Conservation (phyloP, 2,329 filamentous ascomycete species). For the Sphaerulina vaccinii region DNA sequence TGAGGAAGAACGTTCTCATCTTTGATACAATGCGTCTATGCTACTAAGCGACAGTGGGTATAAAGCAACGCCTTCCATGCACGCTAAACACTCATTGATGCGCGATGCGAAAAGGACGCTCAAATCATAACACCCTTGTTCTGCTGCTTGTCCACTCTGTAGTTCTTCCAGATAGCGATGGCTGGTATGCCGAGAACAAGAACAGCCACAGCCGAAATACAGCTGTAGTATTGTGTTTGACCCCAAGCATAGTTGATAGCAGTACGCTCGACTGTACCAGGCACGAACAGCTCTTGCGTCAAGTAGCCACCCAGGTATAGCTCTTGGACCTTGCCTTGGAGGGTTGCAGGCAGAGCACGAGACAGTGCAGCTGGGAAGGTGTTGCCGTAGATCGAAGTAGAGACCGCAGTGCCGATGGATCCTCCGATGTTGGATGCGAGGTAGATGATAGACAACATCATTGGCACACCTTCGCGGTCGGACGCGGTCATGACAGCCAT, state of each 20-base stretch:
- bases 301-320: conserved; percentile 31
- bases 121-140: conserved; percentile 38
- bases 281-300: conserved; percentile 36
- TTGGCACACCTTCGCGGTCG: conserved; percentile 36
- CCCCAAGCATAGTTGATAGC: conserved; percentile 51
- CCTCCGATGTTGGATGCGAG: conserved; percentile 35
- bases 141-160: conserved; percentile 40
- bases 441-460: conserved; percentile 38
- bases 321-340: conserved; percentile 32
- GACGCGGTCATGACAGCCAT: conserved; percentile 55
- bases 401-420: conserved; percentile 30
- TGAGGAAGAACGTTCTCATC: too few relatives aligned
- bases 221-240: conserved; percentile 46
- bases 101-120: neutral
- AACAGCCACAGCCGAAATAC: conserved; percentile 40
- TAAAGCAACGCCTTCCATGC: neutral
- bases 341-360: conserved; percentile 17
- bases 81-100: neutral
- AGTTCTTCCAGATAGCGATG: conserved; percentile 39
- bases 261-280: conserved; percentile 43
- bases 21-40: too few relatives aligned
- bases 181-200: conserved; percentile 35
- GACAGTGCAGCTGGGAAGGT: conserved; percentile 21
- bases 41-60: neutral
- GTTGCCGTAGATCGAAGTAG: conserved; percentile 36